phyloP scores from a whole-genome alignment of 176 grass and related monocot genomes.

The Lolium rigidum region DNA sequence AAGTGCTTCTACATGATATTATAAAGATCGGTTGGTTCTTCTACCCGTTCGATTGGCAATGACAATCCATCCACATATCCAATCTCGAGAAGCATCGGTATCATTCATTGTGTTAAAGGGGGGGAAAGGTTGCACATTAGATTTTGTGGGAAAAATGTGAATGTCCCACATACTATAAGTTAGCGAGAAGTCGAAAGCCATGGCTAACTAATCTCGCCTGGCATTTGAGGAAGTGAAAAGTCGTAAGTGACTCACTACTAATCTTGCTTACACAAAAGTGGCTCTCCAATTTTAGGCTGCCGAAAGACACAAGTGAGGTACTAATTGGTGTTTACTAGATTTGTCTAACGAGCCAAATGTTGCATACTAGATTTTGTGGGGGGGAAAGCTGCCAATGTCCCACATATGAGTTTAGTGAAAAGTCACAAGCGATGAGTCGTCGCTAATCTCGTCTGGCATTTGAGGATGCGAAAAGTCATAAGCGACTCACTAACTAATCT shows the following conservation, averaged over 20 bases:
- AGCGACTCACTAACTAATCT: background rate
- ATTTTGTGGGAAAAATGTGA: background rate
- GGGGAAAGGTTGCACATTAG: background rate
- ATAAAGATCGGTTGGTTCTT: no score
- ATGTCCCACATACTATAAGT: background rate
- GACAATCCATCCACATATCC: no score
- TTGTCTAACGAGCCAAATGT: no score
- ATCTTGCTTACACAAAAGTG: no score
- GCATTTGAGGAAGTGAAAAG: background rate
- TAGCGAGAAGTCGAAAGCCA: background rate
- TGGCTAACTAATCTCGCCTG: background rate
- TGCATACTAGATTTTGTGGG: background rate
- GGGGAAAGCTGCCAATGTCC: no score
- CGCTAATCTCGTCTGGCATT: background rate
- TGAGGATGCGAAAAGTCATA: background rate
- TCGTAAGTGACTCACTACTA: background rate
- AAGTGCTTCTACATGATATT: background rate
- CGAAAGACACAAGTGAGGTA: no score
- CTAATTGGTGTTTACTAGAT: no score
- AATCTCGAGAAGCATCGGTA: background rate
- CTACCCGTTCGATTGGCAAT: no score
- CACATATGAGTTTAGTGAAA: background rate
- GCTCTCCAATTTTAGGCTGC: no score
- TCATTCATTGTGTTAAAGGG: background rate
- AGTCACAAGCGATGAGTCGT: background rate